Evolutionary conservation across 2,329 filamentous ascomycete genomes (phyloP).

Genomic region (Sclerotinia trifoliorum): DNA sequence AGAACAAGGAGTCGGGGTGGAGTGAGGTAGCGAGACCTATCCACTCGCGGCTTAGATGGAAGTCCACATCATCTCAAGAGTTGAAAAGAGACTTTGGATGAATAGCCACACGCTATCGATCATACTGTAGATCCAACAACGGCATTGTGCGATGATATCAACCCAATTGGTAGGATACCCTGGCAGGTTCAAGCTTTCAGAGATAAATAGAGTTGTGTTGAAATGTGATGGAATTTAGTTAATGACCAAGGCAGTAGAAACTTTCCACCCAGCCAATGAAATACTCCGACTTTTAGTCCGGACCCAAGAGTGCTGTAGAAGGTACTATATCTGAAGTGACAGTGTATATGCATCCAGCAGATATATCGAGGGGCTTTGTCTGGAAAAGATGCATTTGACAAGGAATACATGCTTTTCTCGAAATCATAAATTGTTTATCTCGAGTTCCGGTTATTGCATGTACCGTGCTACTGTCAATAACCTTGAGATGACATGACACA

Average conservation of each 20-base stretch:
- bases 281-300: conserved; percentile 6
- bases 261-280: conserved; percentile 9
- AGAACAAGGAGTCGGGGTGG: conserved; percentile 6
- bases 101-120: conserved; percentile 9
- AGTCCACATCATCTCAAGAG: conserved; percentile 17
- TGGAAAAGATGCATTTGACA: conserved; percentile 9
- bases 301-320: background rate
- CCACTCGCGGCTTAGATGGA: conserved; percentile 21
- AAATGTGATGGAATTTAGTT: conserved; percentile 5
- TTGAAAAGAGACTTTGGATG: conserved; percentile 18
- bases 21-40: conserved; percentile 3
- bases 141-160: conserved; percentile 1
- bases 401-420: conserved; percentile 7
- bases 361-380: background rate
- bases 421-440: conserved; percentile 18
- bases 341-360: conserved; percentile 8
- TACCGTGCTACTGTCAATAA: conserved; percentile 17
- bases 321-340: conserved; percentile 14
- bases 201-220: conserved; percentile 6
- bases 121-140: conserved; percentile 22
- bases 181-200: background rate
- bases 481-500: conserved; percentile 22
- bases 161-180: background rate
- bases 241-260: background rate
- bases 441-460: conserved; percentile 17